Base-by-base conservation (phyloP, 192 early-diverging fungal genomes). In the Entomortierella lignicola region DNA sequence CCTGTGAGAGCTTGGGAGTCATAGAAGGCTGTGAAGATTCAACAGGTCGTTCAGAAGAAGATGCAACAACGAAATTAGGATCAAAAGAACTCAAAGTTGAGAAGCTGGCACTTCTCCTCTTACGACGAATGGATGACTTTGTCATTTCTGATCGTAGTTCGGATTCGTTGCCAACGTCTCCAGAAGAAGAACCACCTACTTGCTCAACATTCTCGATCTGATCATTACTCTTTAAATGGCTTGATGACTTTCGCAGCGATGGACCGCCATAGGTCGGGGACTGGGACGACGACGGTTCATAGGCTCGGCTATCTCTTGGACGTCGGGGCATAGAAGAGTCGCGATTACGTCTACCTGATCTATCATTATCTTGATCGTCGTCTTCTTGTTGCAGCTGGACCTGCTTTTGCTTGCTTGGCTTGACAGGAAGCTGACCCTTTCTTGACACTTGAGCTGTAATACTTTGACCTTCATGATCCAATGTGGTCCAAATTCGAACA, bases 401-500 rank as follows among this genome's bases (percentile, higher is more conserved):
- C 23, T 18, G 12, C 10, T 41, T 29, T 21, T 66, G 48, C 31
- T 63, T 27, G 21, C 56, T 25, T 8, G n/a, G 18, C 6, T 23
- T 26, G 34, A 37, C 30, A 8, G 48, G 23, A 34, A 54, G 60
- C 52, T 70, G 75, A 4, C 68, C 75, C 25, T 79, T 79, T n/a
- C 75, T 44, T 10, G 75, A 64, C 23, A 79, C 75, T 31, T 79
- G 75, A 12, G 75, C 67, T 26, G 69, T 60, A 21, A 79, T 79
- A 48, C 75, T 79, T 42, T 70, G 68, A 30, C 75, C 75, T 31
- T 79, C 75, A 23, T 79, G 75, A 44, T 79, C 75, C 29, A 79
- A 48, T 2, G 75, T 79, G 1, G 85, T 82, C 43, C 67, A 86
- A 21, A 86, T 51, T 44, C 85, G 77, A 41, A 86, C 64, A 20